Percentiles rank a stretch among this genome's conserved stretches.
phyloP scores from a whole-genome alignment of 2,329 filamentous ascomycete species.

The Didymella segeticola region DNA sequence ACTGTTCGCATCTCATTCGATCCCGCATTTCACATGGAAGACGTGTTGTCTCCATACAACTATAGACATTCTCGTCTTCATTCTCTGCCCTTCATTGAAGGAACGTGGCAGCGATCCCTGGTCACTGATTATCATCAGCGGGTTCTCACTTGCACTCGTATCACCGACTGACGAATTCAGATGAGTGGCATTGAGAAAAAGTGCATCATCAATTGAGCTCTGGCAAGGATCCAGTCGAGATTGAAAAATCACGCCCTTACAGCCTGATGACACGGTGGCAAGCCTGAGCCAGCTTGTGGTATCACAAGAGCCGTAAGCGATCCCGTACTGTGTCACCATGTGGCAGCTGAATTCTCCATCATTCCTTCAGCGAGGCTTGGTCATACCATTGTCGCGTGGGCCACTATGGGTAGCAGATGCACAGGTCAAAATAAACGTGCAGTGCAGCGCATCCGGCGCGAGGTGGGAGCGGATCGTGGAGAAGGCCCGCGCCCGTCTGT shows the following conservation, averaged over 20 bases:
- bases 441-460: slow-evolving; percentile 47
- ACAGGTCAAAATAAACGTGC: slow-evolving; percentile 51
- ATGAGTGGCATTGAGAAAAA: slow-evolving; percentile 21
- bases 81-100: slow-evolving; percentile 7
- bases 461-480: slow-evolving; percentile 49
- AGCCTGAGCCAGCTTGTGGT: slow-evolving; percentile 24
- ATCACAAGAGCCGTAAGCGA: slow-evolving; percentile 38
- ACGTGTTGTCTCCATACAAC: slow-evolving; percentile 8
- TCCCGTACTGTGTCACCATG: slow-evolving; percentile 33
- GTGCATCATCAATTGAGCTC: slow-evolving; percentile 25
- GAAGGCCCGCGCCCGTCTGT: slow-evolving; percentile 36
- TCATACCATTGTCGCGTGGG: slow-evolving; percentile 46
- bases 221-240: slow-evolving; percentile 5
- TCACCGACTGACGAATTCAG: slow-evolving; percentile 38
- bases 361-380: slow-evolving; percentile 26
- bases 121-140: slow-evolving; percentile 17
- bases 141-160: slow-evolving; percentile 31
- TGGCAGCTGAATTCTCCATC: slow-evolving; percentile 22
- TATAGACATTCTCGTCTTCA: slow-evolving; percentile 11
- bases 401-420: slow-evolving; percentile 41
- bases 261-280: slow-evolving; percentile 24
- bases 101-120: slow-evolving; percentile 36
- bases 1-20: slow-evolving; percentile 45
- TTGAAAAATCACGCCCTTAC: slow-evolving; percentile 16
- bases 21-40: slow-evolving; percentile 18